Conservation (phyloP, 2,329 filamentous ascomycete species). For the Aspergillus neoniger region DNA sequence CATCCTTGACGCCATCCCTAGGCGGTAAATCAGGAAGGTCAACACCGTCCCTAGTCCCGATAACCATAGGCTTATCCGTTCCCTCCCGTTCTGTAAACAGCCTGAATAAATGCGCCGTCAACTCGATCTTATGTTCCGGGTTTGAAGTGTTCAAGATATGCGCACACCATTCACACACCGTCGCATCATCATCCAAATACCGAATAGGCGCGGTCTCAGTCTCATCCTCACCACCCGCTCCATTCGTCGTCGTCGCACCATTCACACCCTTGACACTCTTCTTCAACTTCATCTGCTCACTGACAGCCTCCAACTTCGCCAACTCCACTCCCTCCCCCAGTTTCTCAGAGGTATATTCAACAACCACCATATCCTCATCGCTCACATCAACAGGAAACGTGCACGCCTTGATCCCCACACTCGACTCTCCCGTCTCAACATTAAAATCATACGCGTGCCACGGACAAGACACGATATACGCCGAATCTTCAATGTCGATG, state of each 20-base stretch:
- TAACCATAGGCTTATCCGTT: constrained; percentile 44
- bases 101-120: constrained; percentile 48
- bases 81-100: constrained; percentile 44
- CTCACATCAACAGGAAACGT: constrained; percentile 47
- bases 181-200: constrained; percentile 45
- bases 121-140: constrained; percentile 51
- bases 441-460: constrained; percentile 56
- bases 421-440: constrained; percentile 52
- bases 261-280: constrained; percentile 3
- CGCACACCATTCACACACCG: constrained; percentile 52
- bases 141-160: constrained; percentile 50
- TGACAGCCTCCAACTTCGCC: constrained; percentile 44
- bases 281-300: constrained; percentile 50
- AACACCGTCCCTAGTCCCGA: constrained; percentile 41
- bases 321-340: constrained; percentile 28
- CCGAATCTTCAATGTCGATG: constrained; percentile 52
- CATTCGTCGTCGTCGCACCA: neutral
- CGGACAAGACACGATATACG: constrained; percentile 50
- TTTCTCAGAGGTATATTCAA: constrained; percentile 35
- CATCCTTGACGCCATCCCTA: constrained; percentile 42
- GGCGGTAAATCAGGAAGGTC: constrained; percentile 45
- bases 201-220: constrained; percentile 14
- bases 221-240: constrained; percentile 8
- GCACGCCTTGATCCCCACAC: constrained; percentile 51
- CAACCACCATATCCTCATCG: constrained; percentile 36